Percentiles rank a stretch among this genome's conserved stretches.
These are phyloP conservation scores for Amborella trichopoda DNA, from an alignment of 164 flowering plant species.

Conservation along the genomic window DNA sequence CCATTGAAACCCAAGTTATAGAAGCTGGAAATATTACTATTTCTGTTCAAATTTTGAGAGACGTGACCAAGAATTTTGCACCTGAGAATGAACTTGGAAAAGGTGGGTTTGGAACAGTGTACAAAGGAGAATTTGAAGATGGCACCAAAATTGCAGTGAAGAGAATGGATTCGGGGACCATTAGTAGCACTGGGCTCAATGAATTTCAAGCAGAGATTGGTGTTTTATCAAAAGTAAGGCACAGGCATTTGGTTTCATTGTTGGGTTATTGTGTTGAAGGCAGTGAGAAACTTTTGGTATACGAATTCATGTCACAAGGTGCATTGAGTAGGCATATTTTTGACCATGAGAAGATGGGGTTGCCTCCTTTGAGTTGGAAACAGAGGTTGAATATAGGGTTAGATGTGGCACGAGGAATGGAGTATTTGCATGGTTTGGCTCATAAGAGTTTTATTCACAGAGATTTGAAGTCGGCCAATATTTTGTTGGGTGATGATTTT, in stretches of 20 bases:
- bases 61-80: conserved; percentile 53
- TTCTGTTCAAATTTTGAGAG: conserved; percentile 56
- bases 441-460: conserved; percentile 69
- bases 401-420: conserved; percentile 82
- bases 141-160: conserved; percentile 74
- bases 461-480: conserved; percentile 73
- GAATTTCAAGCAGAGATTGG: conserved; percentile 74
- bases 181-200: conserved; percentile 45
- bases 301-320: conserved; percentile 69
- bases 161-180: conserved; percentile 64
- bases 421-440: conserved; percentile 65
- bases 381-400: conserved; percentile 57
- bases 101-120: conserved; percentile 77
- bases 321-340: conserved; percentile 73
- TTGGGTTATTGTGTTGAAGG: conserved; percentile 61
- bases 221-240: conserved; percentile 72
- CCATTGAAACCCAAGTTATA: conserved; percentile 24
- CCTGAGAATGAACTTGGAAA: conserved; percentile 61
- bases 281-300: conserved; percentile 60
- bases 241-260: conserved; percentile 67
- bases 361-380: conserved; percentile 69
- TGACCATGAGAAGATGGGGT: conserved; percentile 41
- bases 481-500: conserved; percentile 56
- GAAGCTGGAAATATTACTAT: conserved; percentile 48
- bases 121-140: conserved; percentile 61